A percentile compares a stretch with the other conserved stretches of the same genome.
These are phyloP conservation scores for Schizochytrium sp. DNA, from an alignment of 108 stramenopile genomes.

Conservation along the genomic window DNA sequence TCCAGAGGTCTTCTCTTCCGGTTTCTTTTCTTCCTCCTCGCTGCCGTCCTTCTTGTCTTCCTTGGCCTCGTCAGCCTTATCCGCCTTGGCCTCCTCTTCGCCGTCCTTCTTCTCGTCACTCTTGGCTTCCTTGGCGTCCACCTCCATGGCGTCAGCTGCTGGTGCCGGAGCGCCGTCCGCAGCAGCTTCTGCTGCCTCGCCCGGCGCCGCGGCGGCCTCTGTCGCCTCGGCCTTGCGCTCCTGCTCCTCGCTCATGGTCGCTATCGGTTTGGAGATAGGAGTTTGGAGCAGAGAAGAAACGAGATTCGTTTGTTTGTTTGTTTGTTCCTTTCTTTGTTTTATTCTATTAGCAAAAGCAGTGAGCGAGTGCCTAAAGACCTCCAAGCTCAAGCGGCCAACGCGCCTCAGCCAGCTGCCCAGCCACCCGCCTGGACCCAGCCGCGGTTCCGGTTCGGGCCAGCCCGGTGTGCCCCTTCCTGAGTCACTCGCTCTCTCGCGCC, in stretches of 20 bases:
- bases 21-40: neutral
- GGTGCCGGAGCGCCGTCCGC: neutral
- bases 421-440: no score
- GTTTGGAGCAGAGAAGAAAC: neutral
- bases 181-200: neutral
- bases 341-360: no score
- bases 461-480: no score
- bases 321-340: neutral
- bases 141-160: neutral
- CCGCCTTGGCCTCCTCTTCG: neutral
- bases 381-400: no score
- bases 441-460: no score
- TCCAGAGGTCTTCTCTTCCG: neutral
- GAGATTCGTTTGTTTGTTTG: neutral
- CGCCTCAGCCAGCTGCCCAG: no score
- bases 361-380: no score
- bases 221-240: neutral
- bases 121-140: neutral
- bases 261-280: neutral
- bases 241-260: neutral
- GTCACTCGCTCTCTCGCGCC: no score
- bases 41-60: slow-evolving; percentile 16
- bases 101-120: slow-evolving; percentile 48
- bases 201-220: neutral
- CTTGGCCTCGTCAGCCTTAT: neutral